Conservation (phyloP, 225 moss, liverwort and hornwort genomes). For the Pseudoscleropodium purum region DNA sequence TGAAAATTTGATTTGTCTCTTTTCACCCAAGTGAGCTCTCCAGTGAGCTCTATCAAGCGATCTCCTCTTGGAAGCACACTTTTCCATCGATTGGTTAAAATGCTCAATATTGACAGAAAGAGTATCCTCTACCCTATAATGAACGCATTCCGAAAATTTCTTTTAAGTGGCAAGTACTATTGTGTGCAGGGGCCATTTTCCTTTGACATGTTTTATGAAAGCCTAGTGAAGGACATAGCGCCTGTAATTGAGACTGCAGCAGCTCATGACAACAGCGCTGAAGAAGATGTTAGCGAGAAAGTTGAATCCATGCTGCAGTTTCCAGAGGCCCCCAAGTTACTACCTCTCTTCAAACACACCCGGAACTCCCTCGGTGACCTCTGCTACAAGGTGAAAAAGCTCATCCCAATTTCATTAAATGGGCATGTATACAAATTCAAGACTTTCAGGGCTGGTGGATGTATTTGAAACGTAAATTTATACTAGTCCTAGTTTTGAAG, state of each 20-base stretch:
- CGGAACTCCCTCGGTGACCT: constrained; percentile 17
- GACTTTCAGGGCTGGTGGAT: too few species aligned
- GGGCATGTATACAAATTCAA: too few species aligned
- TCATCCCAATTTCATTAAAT: neutral
- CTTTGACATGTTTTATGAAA: constrained; percentile 29
- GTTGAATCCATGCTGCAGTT: constrained; percentile 8
- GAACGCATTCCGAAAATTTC: neutral
- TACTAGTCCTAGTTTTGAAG: neutral
- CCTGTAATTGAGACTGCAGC: neutral
- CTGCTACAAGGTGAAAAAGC: constrained; percentile 8
- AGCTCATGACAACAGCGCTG: neutral
- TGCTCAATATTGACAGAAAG: neutral
- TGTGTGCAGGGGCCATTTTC: constrained; percentile 33
- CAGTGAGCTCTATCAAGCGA: neutral
- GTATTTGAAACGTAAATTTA: neutral
- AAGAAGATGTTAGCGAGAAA: neutral
- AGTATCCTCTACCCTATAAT: too few species aligned
- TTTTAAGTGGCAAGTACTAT: neutral
- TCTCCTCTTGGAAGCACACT: neutral
- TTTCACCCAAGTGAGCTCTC: neutral
- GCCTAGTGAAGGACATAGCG: constrained; percentile 10
- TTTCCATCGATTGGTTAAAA: neutral
- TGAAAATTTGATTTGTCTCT: too few species aligned
- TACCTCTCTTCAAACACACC: constrained; percentile 9
- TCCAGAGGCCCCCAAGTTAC: constrained; percentile 18